Evolutionary conservation across 768 basidiomycete genomes (phyloP).

Genomic region (Cyathus striatus): DNA sequence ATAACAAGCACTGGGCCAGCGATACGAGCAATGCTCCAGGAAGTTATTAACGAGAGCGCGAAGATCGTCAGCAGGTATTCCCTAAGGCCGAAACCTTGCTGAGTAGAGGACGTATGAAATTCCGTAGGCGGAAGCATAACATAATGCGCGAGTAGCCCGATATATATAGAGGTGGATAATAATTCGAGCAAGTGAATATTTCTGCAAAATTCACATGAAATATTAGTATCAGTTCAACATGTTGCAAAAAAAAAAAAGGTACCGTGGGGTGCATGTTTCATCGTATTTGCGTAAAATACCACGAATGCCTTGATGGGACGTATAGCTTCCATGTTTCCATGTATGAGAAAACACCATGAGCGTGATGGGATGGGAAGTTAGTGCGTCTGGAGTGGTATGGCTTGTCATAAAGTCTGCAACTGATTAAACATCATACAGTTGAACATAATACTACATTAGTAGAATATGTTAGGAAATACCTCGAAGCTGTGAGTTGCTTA

Average conservation of each 20-base stretch:
- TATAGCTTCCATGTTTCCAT: slow-evolving; percentile 36
- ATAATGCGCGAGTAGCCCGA: slow-evolving; percentile 36
- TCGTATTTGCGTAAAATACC: slow-evolving; percentile 20
- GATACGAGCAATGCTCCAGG: too few relatives aligned
- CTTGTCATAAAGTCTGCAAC: slow-evolving; percentile 37
- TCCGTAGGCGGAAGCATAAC: slow-evolving; percentile 33
- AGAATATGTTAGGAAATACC: slow-evolving; percentile 17
- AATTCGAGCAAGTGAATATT: slow-evolving; percentile 37
- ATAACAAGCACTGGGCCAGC: too few relatives aligned
- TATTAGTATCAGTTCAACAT: too few relatives aligned
- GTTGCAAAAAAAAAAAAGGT: slow-evolving; percentile 7
- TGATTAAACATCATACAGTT: slow-evolving; percentile 11
- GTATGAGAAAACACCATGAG: slow-evolving; percentile 27
- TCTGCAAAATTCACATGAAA: slow-evolving; percentile 1
- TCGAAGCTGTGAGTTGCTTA: slow-evolving; percentile 13
- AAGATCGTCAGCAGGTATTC: slow-evolving; percentile 33
- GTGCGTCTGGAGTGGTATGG: slow-evolving; percentile 23
- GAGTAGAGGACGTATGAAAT: slow-evolving; percentile 14
- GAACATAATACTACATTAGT: background rate
- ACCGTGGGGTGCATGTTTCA: slow-evolving; percentile 43
- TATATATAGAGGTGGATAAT: slow-evolving; percentile 28
- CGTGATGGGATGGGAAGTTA: slow-evolving; percentile 36
- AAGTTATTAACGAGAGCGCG: slow-evolving; percentile 29
- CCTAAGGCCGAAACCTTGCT: slow-evolving; percentile 20
- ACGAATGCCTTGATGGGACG: background rate